Percentiles rank a stretch among this genome's conserved stretches.
Conservation (phyloP, 2,329 filamentous ascomycete genomes). For the Diaporthe sp. region DNA sequence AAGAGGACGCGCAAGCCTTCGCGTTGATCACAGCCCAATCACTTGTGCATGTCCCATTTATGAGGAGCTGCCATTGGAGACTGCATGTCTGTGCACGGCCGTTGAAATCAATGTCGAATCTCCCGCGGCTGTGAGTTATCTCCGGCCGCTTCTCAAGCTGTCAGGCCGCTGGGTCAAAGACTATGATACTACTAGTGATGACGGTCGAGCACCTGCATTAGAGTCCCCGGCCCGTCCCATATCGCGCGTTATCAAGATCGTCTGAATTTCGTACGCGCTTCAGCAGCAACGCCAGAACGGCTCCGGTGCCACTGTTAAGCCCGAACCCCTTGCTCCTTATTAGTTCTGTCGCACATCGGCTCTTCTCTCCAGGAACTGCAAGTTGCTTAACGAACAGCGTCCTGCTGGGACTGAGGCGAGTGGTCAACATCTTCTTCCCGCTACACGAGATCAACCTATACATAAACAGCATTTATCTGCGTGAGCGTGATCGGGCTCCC, state of each 20-base stretch:
- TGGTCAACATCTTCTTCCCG: background rate
- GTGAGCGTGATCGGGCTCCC: background rate
- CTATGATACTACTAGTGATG: background rate
- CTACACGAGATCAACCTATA: background rate
- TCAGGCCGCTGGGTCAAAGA: background rate
- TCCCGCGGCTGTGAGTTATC: background rate
- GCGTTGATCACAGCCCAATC: conserved; percentile 16
- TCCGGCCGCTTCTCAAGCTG: background rate
- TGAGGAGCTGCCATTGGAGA: background rate
- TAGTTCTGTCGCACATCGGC: background rate
- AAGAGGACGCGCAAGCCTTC: conserved; percentile 7
- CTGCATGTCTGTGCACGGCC: background rate
- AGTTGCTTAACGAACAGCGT: background rate
- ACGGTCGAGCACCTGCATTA: conserved; percentile 9
- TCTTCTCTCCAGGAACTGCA: background rate
- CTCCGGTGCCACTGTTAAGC: background rate
- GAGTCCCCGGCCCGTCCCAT: conserved; percentile 7
- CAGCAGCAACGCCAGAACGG: background rate
- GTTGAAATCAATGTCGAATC: background rate
- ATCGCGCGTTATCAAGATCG: background rate
- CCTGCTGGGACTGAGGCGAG: background rate
- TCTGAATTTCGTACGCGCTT: background rate
- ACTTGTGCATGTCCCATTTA: conserved; percentile 1
- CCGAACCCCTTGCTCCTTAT: no score
- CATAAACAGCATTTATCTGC: background rate